phyloP scores from a whole-genome alignment of 1,284 basidiomycete genomes.

The Anthracocystis panici-leucophaei region DNA sequence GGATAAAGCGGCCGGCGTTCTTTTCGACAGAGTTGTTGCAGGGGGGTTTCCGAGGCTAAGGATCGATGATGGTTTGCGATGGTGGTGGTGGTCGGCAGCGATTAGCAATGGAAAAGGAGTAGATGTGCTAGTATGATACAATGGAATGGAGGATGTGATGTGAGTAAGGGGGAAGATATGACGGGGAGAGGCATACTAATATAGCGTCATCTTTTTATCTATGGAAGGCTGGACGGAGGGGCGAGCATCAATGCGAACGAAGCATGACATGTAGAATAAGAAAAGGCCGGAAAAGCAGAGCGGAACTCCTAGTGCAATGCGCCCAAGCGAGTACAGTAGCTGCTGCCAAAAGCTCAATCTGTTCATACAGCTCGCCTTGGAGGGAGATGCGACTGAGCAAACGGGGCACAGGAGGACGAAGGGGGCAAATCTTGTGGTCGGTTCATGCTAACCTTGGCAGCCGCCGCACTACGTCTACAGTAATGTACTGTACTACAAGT shows the following conservation, averaged over 20 bases:
- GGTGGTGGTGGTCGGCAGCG: not conserved
- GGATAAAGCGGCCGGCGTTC: too few species aligned
- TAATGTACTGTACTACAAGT: too few species aligned
- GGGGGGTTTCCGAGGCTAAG: not conserved
- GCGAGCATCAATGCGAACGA: not conserved
- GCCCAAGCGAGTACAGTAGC: too few species aligned
- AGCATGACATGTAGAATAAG: not conserved
- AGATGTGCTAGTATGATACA: slow-evolving; percentile 3
- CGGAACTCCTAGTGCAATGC: too few species aligned
- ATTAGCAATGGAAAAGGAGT: not conserved
- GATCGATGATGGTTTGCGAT: not conserved
- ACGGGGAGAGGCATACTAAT: not conserved
- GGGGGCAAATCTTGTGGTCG: too few species aligned
- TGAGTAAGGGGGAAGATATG: not conserved
- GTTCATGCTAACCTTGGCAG: too few species aligned
- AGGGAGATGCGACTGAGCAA: too few species aligned
- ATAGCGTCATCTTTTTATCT: not conserved
- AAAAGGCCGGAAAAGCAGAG: slow-evolving; percentile 8
- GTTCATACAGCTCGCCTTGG: too few species aligned
- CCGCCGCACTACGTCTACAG: too few species aligned
- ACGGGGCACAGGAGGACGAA: too few species aligned
- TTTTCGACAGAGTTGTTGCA: not conserved
- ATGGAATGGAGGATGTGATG: not conserved
- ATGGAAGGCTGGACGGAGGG: not conserved
- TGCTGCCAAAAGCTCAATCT: too few species aligned